Evolutionary conservation across 495 filamentous ascomycete genomes (phyloP).

Genomic region (Staphylotrichum tortipilum): DNA sequence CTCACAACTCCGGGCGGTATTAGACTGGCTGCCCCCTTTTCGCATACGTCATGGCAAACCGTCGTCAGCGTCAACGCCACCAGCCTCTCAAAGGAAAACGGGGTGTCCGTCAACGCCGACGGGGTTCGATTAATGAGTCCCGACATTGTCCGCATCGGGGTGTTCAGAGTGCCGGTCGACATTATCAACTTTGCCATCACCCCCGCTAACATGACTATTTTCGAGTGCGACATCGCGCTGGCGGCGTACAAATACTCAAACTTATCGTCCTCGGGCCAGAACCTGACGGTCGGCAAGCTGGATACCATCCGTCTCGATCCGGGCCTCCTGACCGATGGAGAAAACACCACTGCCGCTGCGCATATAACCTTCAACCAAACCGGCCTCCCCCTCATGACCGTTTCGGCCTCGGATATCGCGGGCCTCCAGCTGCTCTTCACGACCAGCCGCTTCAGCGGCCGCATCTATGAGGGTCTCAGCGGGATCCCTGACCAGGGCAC

Average conservation of each 20-base stretch:
- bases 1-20: constrained; percentile 5
- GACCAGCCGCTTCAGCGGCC: constrained; percentile 1
- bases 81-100: not conserved
- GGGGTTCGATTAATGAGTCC: not conserved
- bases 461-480: not conserved
- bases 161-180: not conserved
- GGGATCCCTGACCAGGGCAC: not conserved
- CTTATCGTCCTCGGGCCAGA: not conserved
- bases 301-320: constrained; percentile 1
- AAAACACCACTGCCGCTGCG: not conserved
- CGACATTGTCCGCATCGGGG: constrained; percentile 1
- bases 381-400: not conserved
- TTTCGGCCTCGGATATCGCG: not conserved
- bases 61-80: not conserved
- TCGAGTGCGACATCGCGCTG: constrained; percentile 1
- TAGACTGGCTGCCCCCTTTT: not conserved
- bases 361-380: not conserved
- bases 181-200: not conserved
- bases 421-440: not conserved
- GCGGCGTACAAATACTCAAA: constrained; percentile 7
- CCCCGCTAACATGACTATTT: not conserved
- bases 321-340: not conserved
- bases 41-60: not conserved
- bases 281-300: not conserved
- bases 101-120: not conserved